phyloP scores from a whole-genome alignment of 2,329 filamentous ascomycete species.

The Ophiostoma pallidulum region DNA sequence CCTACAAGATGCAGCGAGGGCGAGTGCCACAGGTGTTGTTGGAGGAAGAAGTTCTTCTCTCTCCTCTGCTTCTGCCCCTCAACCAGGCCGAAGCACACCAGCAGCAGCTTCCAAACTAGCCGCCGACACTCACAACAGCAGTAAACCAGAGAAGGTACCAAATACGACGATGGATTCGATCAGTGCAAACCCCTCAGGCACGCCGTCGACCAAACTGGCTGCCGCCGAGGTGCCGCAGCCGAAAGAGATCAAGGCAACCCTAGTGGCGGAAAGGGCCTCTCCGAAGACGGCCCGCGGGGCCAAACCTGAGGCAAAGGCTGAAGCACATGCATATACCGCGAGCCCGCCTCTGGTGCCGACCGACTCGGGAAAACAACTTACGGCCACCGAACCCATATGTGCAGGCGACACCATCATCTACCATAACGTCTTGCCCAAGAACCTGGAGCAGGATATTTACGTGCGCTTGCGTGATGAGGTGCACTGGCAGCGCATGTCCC shows the following conservation, averaged over 20 bases:
- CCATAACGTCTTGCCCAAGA: constrained; percentile 54
- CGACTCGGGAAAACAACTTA: constrained; percentile 10
- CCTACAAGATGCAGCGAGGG: not conserved
- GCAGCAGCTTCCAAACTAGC: no score
- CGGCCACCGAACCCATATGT: constrained; percentile 48
- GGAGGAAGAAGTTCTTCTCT: not conserved
- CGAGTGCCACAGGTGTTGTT: not conserved
- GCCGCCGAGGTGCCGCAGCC: no score
- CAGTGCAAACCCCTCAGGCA: no score
- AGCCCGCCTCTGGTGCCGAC: not conserved
- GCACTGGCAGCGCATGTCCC: constrained; percentile 83
- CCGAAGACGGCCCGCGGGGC: no score
- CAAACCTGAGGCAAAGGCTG: not conserved
- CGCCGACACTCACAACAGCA: no score
- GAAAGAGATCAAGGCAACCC: no score
- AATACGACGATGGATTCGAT: no score
- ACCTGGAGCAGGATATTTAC: constrained; percentile 53
- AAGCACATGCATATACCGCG: not conserved
- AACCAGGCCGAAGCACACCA: not conserved
- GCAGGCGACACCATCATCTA: constrained; percentile 74
- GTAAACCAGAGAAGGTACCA: not conserved
- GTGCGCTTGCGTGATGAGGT: constrained; percentile 64
- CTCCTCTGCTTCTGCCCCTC: not conserved
- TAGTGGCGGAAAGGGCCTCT: no score
- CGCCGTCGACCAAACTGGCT: no score